Conservation (phyloP, 306 rosid species). For the Argentina anserina region DNA sequence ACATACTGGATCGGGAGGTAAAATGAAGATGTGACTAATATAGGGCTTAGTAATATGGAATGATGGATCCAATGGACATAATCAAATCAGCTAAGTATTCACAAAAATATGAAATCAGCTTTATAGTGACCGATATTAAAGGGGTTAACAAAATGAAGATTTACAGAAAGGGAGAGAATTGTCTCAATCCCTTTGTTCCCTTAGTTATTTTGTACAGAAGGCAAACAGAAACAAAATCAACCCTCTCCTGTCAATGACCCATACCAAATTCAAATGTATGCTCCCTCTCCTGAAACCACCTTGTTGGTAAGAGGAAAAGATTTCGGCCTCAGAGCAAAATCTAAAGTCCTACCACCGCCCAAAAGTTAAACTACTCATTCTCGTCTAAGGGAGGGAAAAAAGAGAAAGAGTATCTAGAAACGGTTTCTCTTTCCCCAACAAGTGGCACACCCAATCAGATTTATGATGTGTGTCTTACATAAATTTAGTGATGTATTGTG, state of each 20-base stretch:
- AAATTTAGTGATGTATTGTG: not conserved
- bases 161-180: not conserved
- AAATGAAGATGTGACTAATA: not conserved
- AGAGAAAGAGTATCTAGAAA: not conserved
- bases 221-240: not conserved
- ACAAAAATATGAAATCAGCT: not conserved
- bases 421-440: not conserved
- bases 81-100: not conserved
- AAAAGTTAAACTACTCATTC: not conserved
- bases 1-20: not conserved
- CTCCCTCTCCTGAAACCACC: not conserved
- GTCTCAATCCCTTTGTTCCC: not conserved
- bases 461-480: not conserved
- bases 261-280: not conserved
- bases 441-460: not conserved
- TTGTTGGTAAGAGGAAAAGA: not conserved
- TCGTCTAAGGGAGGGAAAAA: not conserved
- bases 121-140: not conserved
- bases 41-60: not conserved
- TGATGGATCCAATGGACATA: not conserved
- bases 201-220: not conserved
- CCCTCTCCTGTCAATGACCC: not conserved
- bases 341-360: too few species aligned
- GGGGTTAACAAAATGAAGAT: not conserved
- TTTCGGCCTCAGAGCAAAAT: not conserved